Evolutionary conservation across 257 asterid species (phyloP).

Genomic region (Leptodermis oblonga): DNA sequence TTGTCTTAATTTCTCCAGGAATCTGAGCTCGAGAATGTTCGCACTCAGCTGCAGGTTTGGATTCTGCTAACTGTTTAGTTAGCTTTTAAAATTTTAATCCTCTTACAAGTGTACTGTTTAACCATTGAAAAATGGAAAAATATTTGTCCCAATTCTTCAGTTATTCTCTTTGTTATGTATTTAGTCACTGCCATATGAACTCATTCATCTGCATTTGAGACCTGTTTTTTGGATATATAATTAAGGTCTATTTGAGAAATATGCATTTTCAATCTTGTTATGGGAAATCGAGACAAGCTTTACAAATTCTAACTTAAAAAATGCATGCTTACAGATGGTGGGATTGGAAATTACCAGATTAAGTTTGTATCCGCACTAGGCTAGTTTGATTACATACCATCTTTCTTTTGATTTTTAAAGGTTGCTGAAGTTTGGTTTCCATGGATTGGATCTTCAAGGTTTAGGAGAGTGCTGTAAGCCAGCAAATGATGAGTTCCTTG

Average conservation of each 20-base stretch:
- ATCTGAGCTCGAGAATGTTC: conserved; percentile 83
- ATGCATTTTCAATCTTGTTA: background rate
- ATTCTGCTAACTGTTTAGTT: background rate
- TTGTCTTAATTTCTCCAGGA: conserved; percentile 45
- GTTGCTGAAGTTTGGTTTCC: background rate
- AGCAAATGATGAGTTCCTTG: background rate
- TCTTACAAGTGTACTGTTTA: background rate
- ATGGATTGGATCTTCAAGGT: background rate
- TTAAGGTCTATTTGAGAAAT: background rate
- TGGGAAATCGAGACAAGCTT: background rate
- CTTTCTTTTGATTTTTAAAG: background rate
- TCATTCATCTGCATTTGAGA: background rate
- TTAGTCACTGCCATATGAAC: background rate
- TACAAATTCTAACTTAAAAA: background rate
- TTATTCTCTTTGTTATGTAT: background rate
- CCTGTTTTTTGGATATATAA: background rate
- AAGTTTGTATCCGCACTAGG: background rate
- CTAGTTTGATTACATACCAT: background rate
- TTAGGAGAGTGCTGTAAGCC: background rate
- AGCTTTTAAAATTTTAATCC: background rate
- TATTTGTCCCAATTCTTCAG: background rate
- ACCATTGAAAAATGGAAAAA: background rate
- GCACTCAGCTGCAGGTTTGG: conserved; percentile 80
- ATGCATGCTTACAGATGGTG: background rate
- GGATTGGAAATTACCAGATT: background rate